A percentile compares a stretch with the other conserved stretches of the same genome.
phyloP scores from a whole-genome alignment of 2,329 filamentous ascomycete genomes.

The Ascochyta fabae region DNA sequence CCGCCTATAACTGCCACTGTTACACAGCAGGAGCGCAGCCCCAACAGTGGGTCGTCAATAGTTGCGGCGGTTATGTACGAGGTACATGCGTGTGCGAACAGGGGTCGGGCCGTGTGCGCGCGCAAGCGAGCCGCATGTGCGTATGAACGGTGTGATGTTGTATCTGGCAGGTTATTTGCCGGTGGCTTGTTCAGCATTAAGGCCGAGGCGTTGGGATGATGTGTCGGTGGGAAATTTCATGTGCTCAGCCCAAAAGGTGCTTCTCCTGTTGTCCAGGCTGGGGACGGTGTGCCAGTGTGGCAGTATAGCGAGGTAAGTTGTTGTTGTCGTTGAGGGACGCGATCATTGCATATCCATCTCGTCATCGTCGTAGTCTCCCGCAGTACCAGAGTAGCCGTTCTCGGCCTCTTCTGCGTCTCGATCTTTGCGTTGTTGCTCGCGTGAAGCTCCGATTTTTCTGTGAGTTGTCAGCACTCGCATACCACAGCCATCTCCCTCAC shows the following conservation, averaged over 20 bases:
- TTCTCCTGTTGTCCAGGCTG: neutral
- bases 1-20: neutral
- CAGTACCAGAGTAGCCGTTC: constrained; percentile 60
- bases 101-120: constrained; percentile 16
- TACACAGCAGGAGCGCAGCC: constrained; percentile 8
- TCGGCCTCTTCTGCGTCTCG: constrained; percentile 73
- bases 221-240: neutral
- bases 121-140: constrained; percentile 14
- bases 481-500: too few species aligned
- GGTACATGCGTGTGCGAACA: constrained; percentile 10
- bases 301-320: neutral
- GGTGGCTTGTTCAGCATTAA: constrained; percentile 3
- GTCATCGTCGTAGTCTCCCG: constrained; percentile 67
- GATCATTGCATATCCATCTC: constrained; percentile 49
- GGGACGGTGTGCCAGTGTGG: neutral
- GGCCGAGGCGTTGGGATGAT: neutral
- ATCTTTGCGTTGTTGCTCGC: constrained; percentile 78
- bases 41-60: constrained; percentile 15
- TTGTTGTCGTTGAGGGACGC: neutral
- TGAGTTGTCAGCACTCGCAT: constrained; percentile 13
- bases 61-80: constrained; percentile 13
- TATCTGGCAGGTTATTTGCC: constrained; percentile 6
- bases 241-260: neutral
- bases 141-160: constrained; percentile 2
- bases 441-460: constrained; percentile 79